phyloP scores from a whole-genome alignment of 495 filamentous ascomycete species.

The Aspergillus carlsbadensis region DNA sequence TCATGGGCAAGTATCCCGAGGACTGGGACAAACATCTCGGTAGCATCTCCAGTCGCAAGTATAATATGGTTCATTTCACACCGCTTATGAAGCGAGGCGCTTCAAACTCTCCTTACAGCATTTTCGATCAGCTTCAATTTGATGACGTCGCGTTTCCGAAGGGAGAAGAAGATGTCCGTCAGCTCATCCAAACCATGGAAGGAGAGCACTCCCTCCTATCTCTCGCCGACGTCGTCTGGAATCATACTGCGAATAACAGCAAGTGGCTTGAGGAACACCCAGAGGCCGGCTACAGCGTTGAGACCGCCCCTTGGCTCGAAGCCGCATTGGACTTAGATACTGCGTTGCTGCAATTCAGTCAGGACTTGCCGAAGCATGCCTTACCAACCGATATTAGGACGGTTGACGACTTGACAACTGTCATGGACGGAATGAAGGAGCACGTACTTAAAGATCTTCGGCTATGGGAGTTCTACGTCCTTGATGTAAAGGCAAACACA shows the following conservation, averaged over 20 bases:
- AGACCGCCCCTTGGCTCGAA: constrained; percentile 90
- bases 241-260: constrained; percentile 96
- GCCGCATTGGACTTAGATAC: constrained; percentile 85
- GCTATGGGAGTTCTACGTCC: constrained; percentile 91
- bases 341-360: constrained; percentile 74
- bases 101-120: constrained; percentile 96
- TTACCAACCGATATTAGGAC: constrained; percentile 72
- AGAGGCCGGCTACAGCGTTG: constrained; percentile 92
- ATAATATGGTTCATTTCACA: constrained; percentile 99
- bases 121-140: constrained; percentile 88
- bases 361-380: constrained; percentile 62
- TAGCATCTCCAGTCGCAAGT: constrained; percentile 83
- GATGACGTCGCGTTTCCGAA: constrained; percentile 80
- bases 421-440: constrained; percentile 83
- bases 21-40: constrained; percentile 87
- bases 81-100: constrained; percentile 83
- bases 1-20: constrained; percentile 87
- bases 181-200: constrained; percentile 78
- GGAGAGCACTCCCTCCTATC: constrained; percentile 80
- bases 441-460: constrained; percentile 71
- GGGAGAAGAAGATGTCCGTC: constrained; percentile 79
- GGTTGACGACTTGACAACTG: constrained; percentile 69
- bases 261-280: constrained; percentile 93
- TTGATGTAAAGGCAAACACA: constrained; percentile 74
- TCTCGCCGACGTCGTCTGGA: constrained; percentile 96